These are phyloP conservation scores for Melampsora americana DNA, from an alignment of 1,284 basidiomycete genomes.

Conservation along the genomic window DNA sequence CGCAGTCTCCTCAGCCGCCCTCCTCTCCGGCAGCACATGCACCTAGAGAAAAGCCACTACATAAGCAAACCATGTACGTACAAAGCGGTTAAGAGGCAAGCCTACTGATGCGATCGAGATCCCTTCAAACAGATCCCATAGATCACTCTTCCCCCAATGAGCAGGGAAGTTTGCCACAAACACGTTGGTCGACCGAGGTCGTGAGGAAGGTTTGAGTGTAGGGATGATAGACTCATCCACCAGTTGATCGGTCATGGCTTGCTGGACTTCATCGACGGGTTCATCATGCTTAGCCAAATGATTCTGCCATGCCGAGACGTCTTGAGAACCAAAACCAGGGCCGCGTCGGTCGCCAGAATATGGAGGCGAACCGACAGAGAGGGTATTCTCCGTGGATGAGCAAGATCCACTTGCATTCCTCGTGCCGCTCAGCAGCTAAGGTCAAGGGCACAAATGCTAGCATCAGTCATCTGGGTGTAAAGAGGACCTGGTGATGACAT, in stretches of 20 bases:
- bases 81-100: too few species aligned
- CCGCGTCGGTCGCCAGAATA: not conserved
- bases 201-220: not conserved
- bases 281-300: not conserved
- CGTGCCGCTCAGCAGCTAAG: too few species aligned
- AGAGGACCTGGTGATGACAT: too few species aligned
- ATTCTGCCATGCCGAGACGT: not conserved
- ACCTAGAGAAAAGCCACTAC: conserved; percentile 12
- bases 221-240: conserved; percentile 18
- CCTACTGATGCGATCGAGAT: conserved; percentile 29
- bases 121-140: conserved; percentile 43
- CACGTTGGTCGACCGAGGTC: conserved; percentile 23
- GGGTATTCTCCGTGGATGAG: not conserved
- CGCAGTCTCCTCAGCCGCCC: conserved; percentile 3
- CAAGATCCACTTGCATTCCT: too few species aligned
- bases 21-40: conserved; percentile 36
- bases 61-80: too few species aligned
- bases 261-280: not conserved
- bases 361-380: not conserved
- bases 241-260: not conserved
- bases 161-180: conserved; percentile 42
- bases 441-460: too few species aligned
- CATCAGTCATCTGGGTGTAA: too few species aligned
- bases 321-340: not conserved
- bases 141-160: conserved; percentile 40